Base-by-base conservation (phyloP, 2,329 filamentous ascomycete genomes). In the Fusarium sp. region DNA sequence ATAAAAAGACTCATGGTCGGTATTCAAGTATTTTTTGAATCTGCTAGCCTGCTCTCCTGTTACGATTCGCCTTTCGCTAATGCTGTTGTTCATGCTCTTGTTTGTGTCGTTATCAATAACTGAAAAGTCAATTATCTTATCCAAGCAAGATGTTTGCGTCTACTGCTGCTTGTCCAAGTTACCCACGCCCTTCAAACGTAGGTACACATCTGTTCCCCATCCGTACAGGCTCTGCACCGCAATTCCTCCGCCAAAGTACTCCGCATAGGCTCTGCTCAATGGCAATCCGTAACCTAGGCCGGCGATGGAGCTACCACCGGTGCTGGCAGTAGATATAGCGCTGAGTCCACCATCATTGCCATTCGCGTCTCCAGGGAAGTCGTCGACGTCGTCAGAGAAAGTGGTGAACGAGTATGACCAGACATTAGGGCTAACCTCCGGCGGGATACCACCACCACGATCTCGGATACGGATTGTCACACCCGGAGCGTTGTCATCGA, bases 351-450 rank as follows among this genome's bases (percentile, higher is more conserved):
- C 92, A 30, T 82, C 80, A 30, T 78, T 78, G 45, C 80, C 77
- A 46, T 81, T 79, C 37, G 81, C 78, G 11, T 82, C 79, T 21
- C 79, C 80, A 30, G 80, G 78, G 48, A 82, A 71, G 7, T 82
- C 82, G 43, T 82, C 77, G 8, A 64, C 41, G 60, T 88, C 84
- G 66, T 88, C 93, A 59, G 89, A 91, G 80, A 98, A 98, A 0
- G 96, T 99, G 21, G 95, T 98, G 79, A 98, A 99, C 68, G 93
- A 96, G 79, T 98, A 99, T 9, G 94, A 94, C 94, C 96, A 99
- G 62, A 99, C 94, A 72, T 95, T 91, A 7, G 91, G 90, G 34
- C 96, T 82, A 28, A 96, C 90, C 18, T 94, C 92, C 0, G 94
- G 93, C 1, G 90, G 88, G 59, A 99, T 98, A 37, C 96, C 96